Evolutionary conservation across 2,329 filamentous ascomycete species (phyloP), one percentile per base, ranked within the genome.

Genomic region (Cytospora paraplurivora): DNA sequence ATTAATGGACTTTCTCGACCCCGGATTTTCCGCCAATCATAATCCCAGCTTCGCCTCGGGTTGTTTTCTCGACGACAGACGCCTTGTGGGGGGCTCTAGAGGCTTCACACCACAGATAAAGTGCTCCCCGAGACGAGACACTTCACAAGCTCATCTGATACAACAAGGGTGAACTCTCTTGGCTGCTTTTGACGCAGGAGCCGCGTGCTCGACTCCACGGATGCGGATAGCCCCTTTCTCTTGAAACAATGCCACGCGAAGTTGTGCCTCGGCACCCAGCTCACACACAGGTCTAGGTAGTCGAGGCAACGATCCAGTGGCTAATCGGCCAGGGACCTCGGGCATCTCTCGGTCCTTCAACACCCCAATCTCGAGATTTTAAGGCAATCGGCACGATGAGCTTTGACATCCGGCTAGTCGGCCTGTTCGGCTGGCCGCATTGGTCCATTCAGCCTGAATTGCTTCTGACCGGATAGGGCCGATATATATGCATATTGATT

Each of bases 11-110:
- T 59, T 62, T 62, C 49, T 34, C 15, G 17, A 56, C 33, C 62
- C 62, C 49, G 65, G 62, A 59, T 66, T 58, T 66, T 66, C 65
- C 65, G 65, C 65, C 65, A 66, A 66, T 66, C 58, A 65, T 19
- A 33, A 44, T 27, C 37, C n/a, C 5, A 19, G 44, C 38, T 47
- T 19, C 3, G n/a, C 8, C 44, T 47, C 44, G 44, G 44, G 44
- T 21, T 12, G 21, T 21, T 47, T 10, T 19, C 21, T 5, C 11
- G 11, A 19, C n/a, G 44, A 47, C 44, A 47, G 27, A 47, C 38
- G 17, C 41, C 7, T 44, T 44, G 8, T 11, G 37, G 15, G 15
- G 12, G 41, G n/a, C n/a, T n/a, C n/a, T n/a, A n/a, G n/a, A n/a
- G 17, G 19, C 7, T 8, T 44, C 15, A n/a, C 41, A 44, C 7